These are phyloP conservation scores for Coemansia reversa DNA, from an alignment of 192 early-diverging fungal genomes.

Conservation along the genomic window DNA sequence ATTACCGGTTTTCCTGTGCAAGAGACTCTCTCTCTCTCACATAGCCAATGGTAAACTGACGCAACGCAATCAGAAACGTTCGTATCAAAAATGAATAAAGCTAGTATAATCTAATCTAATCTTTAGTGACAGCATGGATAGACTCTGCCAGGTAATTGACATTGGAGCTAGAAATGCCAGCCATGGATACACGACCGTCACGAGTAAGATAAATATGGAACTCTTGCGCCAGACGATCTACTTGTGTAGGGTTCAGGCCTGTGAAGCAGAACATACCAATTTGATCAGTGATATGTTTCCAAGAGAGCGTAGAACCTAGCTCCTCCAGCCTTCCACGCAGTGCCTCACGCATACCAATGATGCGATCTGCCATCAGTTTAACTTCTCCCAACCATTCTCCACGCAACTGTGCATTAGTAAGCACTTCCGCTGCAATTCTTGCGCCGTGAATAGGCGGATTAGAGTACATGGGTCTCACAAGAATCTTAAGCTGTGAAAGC, in stretches of 20 bases:
- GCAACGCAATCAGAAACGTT: neutral
- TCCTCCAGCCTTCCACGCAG: slow-evolving; percentile 80
- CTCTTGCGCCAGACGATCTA: slow-evolving; percentile 76
- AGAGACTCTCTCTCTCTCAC: too few relatives aligned
- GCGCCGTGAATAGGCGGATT: slow-evolving; percentile 97
- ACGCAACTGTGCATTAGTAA: slow-evolving; percentile 71
- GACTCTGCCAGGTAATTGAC: slow-evolving; percentile 96
- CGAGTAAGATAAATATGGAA: slow-evolving; percentile 91
- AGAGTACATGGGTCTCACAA: slow-evolving; percentile 98
- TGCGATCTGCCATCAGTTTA: slow-evolving; percentile 95
- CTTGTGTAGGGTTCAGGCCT: slow-evolving; percentile 86
- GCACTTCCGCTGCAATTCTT: slow-evolving; percentile 86
- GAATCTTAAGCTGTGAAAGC: slow-evolving; percentile 91
- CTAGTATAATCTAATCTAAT: slow-evolving; percentile 18
- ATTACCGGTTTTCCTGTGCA: too few relatives aligned
- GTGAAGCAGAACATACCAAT: slow-evolving; percentile 99
- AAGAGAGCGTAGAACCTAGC: slow-evolving; percentile 71
- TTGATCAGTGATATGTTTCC: slow-evolving; percentile 92
- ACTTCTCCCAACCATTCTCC: slow-evolving; percentile 89
- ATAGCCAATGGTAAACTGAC: slow-evolving; percentile 7
- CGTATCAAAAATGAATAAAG: neutral
- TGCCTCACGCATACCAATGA: slow-evolving; percentile 85
- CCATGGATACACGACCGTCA: slow-evolving; percentile 96
- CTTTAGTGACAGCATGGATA: slow-evolving; percentile 92
- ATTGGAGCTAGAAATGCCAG: slow-evolving; percentile 90